Evolutionary conservation across 2,329 filamentous ascomycete species (phyloP).

Genomic region (Cladophialophora psammophila): DNA sequence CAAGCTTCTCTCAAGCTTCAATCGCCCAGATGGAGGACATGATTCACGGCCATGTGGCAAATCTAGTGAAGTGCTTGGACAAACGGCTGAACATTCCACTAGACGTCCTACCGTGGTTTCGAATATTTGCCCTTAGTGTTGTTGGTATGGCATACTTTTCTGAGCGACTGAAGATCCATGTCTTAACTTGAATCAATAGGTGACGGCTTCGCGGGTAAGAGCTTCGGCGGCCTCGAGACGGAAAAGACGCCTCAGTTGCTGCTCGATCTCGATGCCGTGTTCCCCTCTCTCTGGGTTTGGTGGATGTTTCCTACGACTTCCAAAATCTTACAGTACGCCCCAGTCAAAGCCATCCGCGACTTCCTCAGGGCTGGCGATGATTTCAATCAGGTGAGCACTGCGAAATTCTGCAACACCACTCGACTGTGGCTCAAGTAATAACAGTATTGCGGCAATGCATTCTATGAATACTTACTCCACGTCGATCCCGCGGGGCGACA

Average conservation of each 20-base stretch:
- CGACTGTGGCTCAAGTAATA: no score
- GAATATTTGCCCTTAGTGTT: not conserved
- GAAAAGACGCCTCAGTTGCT: not conserved
- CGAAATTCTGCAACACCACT: no score
- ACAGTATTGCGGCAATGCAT: no score
- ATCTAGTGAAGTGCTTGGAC: not conserved
- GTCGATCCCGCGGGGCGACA: no score
- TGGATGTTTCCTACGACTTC: slow-evolving; percentile 10
- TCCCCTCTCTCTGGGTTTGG: not conserved
- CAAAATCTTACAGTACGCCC: no score
- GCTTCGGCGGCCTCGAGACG: slow-evolving; percentile 1
- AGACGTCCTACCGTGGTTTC: slow-evolving; percentile 6
- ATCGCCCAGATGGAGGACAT: not conserved
- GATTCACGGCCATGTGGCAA: not conserved
- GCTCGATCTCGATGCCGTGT: not conserved
- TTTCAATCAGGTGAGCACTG: no score
- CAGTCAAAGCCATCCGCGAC: no score
- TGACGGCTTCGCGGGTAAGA: not conserved
- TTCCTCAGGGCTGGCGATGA: slow-evolving; percentile 1
- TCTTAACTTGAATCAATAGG: no score
- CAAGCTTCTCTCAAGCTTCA: not conserved
- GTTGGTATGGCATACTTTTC: no score
- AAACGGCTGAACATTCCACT: no score
- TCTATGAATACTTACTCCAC: no score
- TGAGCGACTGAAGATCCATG: not conserved